A percentile compares a stretch with the other conserved stretches of the same genome.
phyloP scores from a whole-genome alignment of 495 filamentous ascomycete genomes.

The Aspergillus carlsbadensis region DNA sequence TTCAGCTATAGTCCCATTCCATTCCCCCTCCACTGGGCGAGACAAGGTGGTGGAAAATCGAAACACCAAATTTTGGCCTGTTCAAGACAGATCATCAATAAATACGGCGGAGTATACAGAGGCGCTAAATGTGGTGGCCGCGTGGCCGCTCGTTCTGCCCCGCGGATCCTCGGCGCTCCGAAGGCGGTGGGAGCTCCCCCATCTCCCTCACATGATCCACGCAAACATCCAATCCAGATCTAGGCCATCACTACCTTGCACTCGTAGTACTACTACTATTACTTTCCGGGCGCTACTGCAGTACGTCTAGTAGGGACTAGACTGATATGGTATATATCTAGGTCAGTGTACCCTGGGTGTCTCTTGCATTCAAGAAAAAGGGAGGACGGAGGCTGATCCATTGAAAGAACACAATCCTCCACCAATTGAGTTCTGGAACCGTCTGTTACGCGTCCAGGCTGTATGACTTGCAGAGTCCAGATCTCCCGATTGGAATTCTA shows the following conservation, averaged over 20 bases:
- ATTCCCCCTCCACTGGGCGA: neutral
- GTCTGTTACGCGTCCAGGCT: slow-evolving; percentile 2
- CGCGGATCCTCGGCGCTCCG: slow-evolving; percentile 23
- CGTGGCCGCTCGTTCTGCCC: slow-evolving; percentile 26
- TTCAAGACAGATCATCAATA: slow-evolving; percentile 22
- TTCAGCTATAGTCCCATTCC: slow-evolving; percentile 5
- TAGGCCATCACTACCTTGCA: neutral
- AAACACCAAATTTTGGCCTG: slow-evolving; percentile 34
- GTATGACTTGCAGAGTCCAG: slow-evolving; percentile 18
- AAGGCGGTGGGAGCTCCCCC: slow-evolving; percentile 21
- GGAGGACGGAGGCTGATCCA: neutral
- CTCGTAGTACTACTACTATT: slow-evolving; percentile 2
- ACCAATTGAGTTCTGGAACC: neutral
- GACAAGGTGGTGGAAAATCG: neutral
- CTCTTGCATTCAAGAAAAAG: slow-evolving; percentile 6
- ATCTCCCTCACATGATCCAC: slow-evolving; percentile 16
- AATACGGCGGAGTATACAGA: neutral
- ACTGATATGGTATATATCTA: neutral
- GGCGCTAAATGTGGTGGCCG: too few relatives aligned
- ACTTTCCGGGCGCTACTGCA: neutral
- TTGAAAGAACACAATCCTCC: slow-evolving; percentile 4
- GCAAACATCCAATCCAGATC: slow-evolving; percentile 3
- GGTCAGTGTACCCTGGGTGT: neutral
- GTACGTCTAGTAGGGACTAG: neutral
- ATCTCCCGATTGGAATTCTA: slow-evolving; percentile 24